Evolutionary conservation across 805 yeast genomes (phyloP).

Genomic region (Candida golubevii): DNA sequence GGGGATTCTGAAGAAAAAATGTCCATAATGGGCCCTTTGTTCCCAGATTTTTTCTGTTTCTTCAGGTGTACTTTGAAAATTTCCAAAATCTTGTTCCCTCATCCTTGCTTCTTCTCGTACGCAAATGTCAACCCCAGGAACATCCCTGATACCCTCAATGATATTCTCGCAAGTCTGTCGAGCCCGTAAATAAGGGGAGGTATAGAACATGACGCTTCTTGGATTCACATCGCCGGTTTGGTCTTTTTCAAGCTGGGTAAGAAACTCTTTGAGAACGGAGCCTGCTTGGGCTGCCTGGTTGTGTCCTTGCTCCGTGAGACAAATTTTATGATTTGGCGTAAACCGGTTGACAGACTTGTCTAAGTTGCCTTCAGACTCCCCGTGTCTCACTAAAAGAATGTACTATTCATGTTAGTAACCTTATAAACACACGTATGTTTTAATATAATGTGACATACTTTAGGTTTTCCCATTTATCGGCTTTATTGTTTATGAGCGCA

Average conservation of each 20-base stretch:
- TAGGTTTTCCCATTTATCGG: conserved; percentile 28
- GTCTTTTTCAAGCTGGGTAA: conserved; percentile 28
- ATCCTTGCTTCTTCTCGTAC: conserved; percentile 85
- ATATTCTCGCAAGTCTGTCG: conserved; percentile 78
- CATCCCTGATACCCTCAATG: conserved; percentile 48
- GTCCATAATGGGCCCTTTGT: conserved; percentile 82
- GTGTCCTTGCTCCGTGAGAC: conserved; percentile 69
- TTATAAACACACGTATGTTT: background rate
- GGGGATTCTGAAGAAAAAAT: conserved; percentile 78
- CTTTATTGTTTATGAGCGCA: too few relatives aligned
- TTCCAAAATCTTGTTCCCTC: conserved; percentile 94
- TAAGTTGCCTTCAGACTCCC: conserved; percentile 87
- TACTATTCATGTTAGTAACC: conserved; percentile 36
- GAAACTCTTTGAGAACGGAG: conserved; percentile 37
- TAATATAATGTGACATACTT: conserved; percentile 20
- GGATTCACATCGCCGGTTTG: conserved; percentile 14
- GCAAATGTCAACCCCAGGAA: conserved; percentile 43
- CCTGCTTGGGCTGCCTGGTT: conserved; percentile 62
- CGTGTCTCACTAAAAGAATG: conserved; percentile 81
- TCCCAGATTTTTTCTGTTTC: conserved; percentile 80
- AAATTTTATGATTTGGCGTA: conserved; percentile 77
- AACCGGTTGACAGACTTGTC: conserved; percentile 77
- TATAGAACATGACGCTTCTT: conserved; percentile 61
- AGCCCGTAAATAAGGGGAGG: conserved; percentile 83
- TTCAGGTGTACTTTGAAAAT: conserved; percentile 72